Percentiles rank a stretch among this genome's conserved stretches.
Conservation (phyloP, 306 rosid species). For the Acacia confusa region DNA sequence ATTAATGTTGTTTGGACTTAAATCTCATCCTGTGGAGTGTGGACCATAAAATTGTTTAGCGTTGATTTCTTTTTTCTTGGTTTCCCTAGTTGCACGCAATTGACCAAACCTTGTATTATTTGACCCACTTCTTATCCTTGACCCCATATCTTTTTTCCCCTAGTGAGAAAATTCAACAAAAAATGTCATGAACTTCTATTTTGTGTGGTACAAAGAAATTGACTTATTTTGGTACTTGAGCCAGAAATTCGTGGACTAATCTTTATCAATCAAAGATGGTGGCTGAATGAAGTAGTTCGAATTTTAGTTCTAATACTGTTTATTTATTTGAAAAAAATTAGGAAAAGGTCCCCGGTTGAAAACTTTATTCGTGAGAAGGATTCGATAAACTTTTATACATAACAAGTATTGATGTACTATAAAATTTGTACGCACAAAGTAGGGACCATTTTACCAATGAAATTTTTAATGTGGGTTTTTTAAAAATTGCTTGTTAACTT, state of each 20-base stretch:
- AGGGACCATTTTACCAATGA: no score
- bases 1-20: background rate
- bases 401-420: no score
- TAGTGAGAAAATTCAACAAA: background rate
- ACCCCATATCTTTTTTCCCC: background rate
- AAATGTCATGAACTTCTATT: background rate
- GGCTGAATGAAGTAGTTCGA: background rate
- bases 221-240: slow-evolving; percentile 25
- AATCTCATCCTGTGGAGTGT: background rate
- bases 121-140: background rate
- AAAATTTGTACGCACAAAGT: no score
- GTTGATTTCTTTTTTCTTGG: background rate
- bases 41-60: background rate
- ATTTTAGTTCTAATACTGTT: background rate
- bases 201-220: slow-evolving; percentile 21
- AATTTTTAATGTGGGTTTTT: no score
- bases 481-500: background rate
- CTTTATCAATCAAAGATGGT: slow-evolving; percentile 21
- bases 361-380: no score
- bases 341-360: background rate
- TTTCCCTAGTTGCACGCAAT: background rate
- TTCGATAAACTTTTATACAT: no score
- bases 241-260: background rate
- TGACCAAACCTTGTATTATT: background rate
- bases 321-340: background rate